A percentile compares a stretch with the other conserved stretches of the same genome.
phyloP scores from a whole-genome alignment of 352 stramenopile genomes.

The Globisporangium acanthophoron region DNA sequence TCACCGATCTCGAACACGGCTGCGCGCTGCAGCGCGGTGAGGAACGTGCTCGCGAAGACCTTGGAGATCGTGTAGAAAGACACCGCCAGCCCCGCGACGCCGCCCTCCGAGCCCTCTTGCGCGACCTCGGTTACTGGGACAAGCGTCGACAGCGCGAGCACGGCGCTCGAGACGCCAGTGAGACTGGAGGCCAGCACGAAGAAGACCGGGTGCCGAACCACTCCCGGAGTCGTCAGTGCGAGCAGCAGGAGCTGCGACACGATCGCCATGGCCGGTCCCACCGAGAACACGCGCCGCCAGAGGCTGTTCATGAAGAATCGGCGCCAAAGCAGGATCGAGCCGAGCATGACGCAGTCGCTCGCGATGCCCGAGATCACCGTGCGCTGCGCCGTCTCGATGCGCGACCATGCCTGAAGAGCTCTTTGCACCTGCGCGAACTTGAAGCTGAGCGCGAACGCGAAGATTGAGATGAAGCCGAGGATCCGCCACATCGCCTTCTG shows the following conservation, averaged over 20 bases:
- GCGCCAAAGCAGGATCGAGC: constrained; percentile 28
- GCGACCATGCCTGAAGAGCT: constrained; percentile 28
- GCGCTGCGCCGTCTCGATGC: constrained; percentile 16
- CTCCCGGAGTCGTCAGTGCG: constrained; percentile 18
- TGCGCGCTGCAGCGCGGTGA: constrained; percentile 7
- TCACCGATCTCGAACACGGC: constrained; percentile 1
- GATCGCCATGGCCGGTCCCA: constrained; percentile 27
- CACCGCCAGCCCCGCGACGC: constrained; percentile 10
- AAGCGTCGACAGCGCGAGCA: constrained; percentile 32
- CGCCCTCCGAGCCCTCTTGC: constrained; percentile 13
- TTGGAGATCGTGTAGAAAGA: constrained; percentile 16
- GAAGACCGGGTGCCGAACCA: constrained; percentile 20
- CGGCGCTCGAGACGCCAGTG: constrained; percentile 19
- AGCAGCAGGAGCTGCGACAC: constrained; percentile 19
- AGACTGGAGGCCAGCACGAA: constrained; percentile 23
- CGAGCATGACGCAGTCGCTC: constrained; percentile 31
- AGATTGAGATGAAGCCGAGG: constrained; percentile 14
- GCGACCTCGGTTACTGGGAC: constrained; percentile 18
- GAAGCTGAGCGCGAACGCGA: constrained; percentile 16
- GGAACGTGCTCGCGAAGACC: constrained; percentile 14
- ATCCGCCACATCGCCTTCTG: constrained; percentile 21
- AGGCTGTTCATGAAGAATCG: constrained; percentile 28
- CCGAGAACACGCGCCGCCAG: constrained; percentile 31
- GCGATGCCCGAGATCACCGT: constrained; percentile 22
- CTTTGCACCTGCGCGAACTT: constrained; percentile 12